Evolutionary conservation across 306 rosid genomes (phyloP).

Genomic region (Pyrus bretschneideri): DNA sequence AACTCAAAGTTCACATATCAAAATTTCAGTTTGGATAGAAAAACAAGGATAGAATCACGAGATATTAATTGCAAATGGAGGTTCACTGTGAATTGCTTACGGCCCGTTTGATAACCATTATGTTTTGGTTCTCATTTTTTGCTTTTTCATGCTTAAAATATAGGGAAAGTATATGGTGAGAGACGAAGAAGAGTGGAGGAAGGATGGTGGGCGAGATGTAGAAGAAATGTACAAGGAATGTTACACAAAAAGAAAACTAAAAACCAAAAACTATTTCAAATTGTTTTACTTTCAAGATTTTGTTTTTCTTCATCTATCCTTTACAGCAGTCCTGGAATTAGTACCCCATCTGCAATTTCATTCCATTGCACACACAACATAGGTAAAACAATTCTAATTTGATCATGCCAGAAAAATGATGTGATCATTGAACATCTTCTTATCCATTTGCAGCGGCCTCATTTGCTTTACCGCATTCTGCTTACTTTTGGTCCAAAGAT

Average conservation of each 20-base stretch:
- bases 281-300: background rate
- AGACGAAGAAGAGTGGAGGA: no score
- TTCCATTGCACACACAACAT: background rate
- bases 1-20: background rate
- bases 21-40: background rate
- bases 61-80: background rate
- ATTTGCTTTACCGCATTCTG: background rate
- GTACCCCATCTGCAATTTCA: background rate
- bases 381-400: background rate
- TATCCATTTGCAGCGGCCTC: background rate
- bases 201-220: background rate
- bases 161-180: background rate
- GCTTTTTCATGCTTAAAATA: no score
- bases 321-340: background rate
- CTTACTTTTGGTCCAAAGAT: background rate
- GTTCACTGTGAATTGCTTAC: background rate
- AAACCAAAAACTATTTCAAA: background rate
- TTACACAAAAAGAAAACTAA: background rate
- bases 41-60: background rate
- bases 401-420: background rate
- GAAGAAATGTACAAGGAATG: background rate
- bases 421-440: background rate
- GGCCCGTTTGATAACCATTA: background rate
- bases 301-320: background rate
- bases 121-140: background rate